Evolutionary conservation across 1,284 basidiomycete genomes (phyloP).

Genomic region (Cutaneotrichosporon cyanovorans): DNA sequence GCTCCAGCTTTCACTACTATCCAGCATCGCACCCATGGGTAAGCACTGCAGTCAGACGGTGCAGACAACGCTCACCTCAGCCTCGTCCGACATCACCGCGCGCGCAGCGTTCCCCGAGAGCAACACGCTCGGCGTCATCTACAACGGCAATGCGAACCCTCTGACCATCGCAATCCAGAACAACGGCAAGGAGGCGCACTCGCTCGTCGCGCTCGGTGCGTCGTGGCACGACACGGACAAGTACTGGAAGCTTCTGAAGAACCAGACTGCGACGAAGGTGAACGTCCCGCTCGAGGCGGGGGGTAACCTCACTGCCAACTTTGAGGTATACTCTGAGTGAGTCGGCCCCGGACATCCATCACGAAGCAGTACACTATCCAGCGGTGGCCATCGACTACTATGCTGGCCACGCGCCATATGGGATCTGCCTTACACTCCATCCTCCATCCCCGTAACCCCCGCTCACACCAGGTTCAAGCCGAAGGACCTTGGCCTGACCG

Average conservation of each 20-base stretch:
- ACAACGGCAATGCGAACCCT: conserved; percentile 76
- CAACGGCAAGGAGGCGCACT: conserved; percentile 65
- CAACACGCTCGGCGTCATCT: conserved; percentile 51
- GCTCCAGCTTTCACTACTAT: too few species aligned
- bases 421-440: not conserved
- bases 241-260: conserved; percentile 55
- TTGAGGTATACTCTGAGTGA: conserved; percentile 74
- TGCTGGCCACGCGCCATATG: too few species aligned
- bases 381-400: too few species aligned
- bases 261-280: conserved; percentile 59
- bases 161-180: conserved; percentile 65
- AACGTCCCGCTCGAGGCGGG: conserved; percentile 57
- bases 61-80: too few species aligned
- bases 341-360: too few species aligned
- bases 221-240: conserved; percentile 64
- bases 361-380: too few species aligned
- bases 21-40: too few species aligned
- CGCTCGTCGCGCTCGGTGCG: conserved; percentile 61
- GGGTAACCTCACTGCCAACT: conserved; percentile 64
- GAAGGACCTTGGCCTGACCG: conserved; percentile 66
- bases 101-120: conserved; percentile 57
- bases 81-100: conserved; percentile 58
- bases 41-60: too few species aligned
- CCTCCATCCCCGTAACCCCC: not conserved
- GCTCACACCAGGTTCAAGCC: conserved; percentile 50